A percentile compares a stretch with the other conserved stretches of the same genome.
Evolutionary conservation across 2,329 filamentous ascomycete species (phyloP).

Genomic region (Penicillium thymicola): DNA sequence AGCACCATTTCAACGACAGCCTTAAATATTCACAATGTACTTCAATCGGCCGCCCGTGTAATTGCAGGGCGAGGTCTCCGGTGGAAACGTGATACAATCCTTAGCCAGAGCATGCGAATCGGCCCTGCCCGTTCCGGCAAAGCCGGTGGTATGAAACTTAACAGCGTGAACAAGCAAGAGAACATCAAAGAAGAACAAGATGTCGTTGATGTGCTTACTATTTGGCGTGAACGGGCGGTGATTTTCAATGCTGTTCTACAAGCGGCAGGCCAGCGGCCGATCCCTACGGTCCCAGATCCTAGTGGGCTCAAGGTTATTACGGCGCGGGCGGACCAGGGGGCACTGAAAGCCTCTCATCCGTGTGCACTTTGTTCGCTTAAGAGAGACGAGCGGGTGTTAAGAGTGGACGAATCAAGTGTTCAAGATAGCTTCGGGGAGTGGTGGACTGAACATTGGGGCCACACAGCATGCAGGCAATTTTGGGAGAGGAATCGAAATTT

Average conservation of each 20-base stretch:
- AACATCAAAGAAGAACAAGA: constrained; percentile 80
- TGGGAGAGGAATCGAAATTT: constrained; percentile 74
- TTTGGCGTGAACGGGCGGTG: constrained; percentile 74
- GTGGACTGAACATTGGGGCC: constrained; percentile 90
- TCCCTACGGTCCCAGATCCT: constrained; percentile 67
- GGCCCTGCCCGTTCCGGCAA: constrained; percentile 69
- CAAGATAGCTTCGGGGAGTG: constrained; percentile 94
- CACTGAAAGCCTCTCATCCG: constrained; percentile 66
- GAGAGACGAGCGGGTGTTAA: constrained; percentile 75
- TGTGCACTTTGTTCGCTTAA: constrained; percentile 87
- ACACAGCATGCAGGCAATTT: constrained; percentile 75
- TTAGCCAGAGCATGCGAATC: constrained; percentile 86
- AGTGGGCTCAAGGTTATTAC: constrained; percentile 53
- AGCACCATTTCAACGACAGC: constrained; percentile 19
- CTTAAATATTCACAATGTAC: constrained; percentile 26
- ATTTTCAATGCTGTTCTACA: constrained; percentile 63
- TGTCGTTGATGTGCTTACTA: constrained; percentile 69
- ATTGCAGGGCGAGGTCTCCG: constrained; percentile 80
- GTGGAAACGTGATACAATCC: constrained; percentile 84
- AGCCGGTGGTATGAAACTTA: constrained; percentile 82
- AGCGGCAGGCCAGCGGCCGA: constrained; percentile 38
- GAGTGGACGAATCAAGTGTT: constrained; percentile 66
- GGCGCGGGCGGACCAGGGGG: constrained; percentile 61
- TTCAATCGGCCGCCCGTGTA: constrained; percentile 67
- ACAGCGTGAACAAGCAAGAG: constrained; percentile 79